Evolutionary conservation across 805 yeast species (phyloP).

Genomic region (Schizosaccharomyces octosporus): DNA sequence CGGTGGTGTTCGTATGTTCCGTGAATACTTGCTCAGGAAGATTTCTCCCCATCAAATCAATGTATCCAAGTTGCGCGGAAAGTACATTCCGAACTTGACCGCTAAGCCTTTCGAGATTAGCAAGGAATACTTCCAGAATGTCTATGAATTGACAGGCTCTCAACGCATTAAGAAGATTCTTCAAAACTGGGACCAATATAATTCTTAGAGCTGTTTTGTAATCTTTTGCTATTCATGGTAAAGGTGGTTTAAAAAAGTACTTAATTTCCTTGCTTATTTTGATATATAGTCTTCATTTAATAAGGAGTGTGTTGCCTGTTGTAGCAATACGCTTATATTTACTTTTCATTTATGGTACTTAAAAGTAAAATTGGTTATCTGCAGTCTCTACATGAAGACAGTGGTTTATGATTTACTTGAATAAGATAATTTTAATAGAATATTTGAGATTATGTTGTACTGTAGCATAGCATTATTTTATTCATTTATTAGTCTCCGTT

Average conservation of each 20-base stretch:
- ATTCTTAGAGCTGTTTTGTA: conserved; percentile 6
- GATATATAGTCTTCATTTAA: conserved; percentile 1
- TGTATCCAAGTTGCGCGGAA: conserved; percentile 77
- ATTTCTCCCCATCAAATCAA: conserved; percentile 84
- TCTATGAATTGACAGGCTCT: conserved; percentile 70
- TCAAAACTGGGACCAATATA: conserved; percentile 86
- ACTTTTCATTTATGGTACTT: too few species aligned
- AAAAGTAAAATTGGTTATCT: too few species aligned
- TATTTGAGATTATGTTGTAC: too few species aligned
- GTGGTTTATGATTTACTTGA: too few species aligned
- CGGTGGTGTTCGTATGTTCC: conserved; percentile 97
- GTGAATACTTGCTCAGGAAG: conserved; percentile 88
- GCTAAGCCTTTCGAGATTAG: conserved; percentile 92
- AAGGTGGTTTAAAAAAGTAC: too few species aligned
- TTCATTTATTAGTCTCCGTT: too few species aligned
- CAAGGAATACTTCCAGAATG: conserved; percentile 92
- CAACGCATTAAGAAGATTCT: conserved; percentile 72
- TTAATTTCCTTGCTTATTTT: not conserved
- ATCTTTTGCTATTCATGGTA: too few species aligned
- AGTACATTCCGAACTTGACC: conserved; percentile 94
- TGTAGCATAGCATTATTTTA: too few species aligned
- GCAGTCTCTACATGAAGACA: too few species aligned
- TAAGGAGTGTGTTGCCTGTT: not conserved
- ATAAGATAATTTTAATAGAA: too few species aligned
- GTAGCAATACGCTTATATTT: too few species aligned